Base-by-base conservation (phyloP, 495 filamentous ascomycete genomes). In the Cercophora sp. region DNA sequence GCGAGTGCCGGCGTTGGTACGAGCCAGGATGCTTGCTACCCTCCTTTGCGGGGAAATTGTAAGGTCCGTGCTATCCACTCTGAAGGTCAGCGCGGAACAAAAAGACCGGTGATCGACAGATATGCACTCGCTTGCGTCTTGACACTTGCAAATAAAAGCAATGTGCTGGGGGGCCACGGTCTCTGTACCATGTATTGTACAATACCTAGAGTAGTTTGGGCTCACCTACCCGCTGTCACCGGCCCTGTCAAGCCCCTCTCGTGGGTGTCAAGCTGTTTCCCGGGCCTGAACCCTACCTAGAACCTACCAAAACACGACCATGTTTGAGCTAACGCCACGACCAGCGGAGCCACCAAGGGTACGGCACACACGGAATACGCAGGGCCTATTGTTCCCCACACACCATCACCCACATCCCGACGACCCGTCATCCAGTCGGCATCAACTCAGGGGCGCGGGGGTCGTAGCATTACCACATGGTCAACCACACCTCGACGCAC, bases 21-120 rank as follows among this genome's bases (percentile, higher is more conserved):
- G 15, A 39, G 22, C n/a, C 11, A 39, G 2, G 22, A 39, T n/a
- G n/a, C n/a, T n/a, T 39, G 36, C 36, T 3, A 39, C 36, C 36
- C 36, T 39, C 36, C 36, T 18, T 37, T 39, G 36, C 36, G 36
- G 36, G 36, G 36, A 39, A 39, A 39, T 39, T 39, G 36, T 39
- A 39, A 18, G 15, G 15, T 18, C 36, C 36, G 36, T 39, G 36
- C 36, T 39, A 15, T 39, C 15, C 36, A 2, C 15, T 1, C 11
- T 39, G 36, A 39, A 39, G 8, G 36, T 39, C 36, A 39, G 36
- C 36, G 3, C 36, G 36, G 36, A 39, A n/a, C 36, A 39, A 39
- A 39, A 3, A 39, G 11, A 39, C 36, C 36, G 36, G 36, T 18
- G 36, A 39, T 39, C 36, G 5, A 8, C 36, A 39, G 36, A 39